Conservation (phyloP, 164 flowering plant genomes). For the Sedum album region DNA sequence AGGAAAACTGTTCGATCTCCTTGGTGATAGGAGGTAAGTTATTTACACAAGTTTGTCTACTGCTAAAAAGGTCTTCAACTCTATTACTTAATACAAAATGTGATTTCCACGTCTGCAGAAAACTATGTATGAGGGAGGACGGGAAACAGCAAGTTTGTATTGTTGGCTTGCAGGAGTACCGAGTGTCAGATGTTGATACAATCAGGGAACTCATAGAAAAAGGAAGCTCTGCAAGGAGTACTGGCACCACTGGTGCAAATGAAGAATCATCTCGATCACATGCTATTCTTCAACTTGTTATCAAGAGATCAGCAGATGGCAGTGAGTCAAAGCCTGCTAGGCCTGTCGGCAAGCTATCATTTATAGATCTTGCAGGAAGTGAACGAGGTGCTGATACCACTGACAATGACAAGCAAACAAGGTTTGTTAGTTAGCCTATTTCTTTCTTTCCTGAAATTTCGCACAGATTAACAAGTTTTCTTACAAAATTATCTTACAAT, state of each 20-base stretch:
- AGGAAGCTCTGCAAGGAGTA: conserved; percentile 87
- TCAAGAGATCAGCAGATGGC: conserved; percentile 72
- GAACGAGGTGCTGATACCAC: conserved; percentile 99
- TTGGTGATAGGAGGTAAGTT: conserved; percentile 72
- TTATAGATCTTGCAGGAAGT: conserved; percentile 98
- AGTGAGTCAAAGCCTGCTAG: conserved; percentile 70
- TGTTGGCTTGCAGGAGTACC: conserved; percentile 85
- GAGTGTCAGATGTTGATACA: conserved; percentile 63
- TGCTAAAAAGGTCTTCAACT: not conserved
- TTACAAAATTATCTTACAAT: not conserved
- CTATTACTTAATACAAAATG: not conserved
- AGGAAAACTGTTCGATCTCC: conserved; percentile 85
- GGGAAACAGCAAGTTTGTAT: conserved; percentile 92
- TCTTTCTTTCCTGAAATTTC: not conserved
- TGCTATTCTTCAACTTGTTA: conserved; percentile 90
- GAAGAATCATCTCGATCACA: conserved; percentile 98
- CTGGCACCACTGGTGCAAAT: conserved; percentile 96
- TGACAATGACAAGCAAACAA: conserved; percentile 91
- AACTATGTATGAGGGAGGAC: conserved; percentile 94
- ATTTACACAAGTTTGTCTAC: not conserved
- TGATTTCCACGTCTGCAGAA: conserved; percentile 32
- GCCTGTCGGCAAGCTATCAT: conserved; percentile 81
- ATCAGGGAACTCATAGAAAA: conserved; percentile 75
- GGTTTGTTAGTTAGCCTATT: conserved; percentile 29
- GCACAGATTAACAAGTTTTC: not conserved